Conservation (phyloP, 2,329 filamentous ascomycete species). For the Remersonia thermophila region DNA sequence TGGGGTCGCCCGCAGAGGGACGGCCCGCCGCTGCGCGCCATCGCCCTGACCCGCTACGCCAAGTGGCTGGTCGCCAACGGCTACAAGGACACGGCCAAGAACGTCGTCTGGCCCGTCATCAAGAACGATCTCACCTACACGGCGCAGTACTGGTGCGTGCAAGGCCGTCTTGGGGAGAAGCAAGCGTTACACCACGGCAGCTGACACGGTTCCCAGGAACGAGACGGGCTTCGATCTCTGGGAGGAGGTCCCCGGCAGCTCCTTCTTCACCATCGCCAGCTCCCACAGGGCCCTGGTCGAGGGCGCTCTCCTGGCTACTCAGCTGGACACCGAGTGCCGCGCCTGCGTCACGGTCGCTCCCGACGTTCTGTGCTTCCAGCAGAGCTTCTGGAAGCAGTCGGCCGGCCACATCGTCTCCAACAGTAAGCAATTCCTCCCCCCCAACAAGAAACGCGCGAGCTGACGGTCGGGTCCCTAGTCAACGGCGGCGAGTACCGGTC, state of each 20-base stretch:
- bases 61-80: conserved; percentile 60
- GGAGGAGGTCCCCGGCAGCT: conserved; percentile 67
- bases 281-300: conserved; percentile 59
- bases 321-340: conserved; percentile 46
- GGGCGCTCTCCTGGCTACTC: conserved; percentile 52
- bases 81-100: conserved; percentile 41
- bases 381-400: conserved; percentile 56
- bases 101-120: conserved; percentile 59
- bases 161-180: no score
- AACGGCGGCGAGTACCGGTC: conserved; percentile 48
- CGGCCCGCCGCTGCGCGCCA: conserved; percentile 65
- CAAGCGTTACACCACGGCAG: conserved; percentile 5
- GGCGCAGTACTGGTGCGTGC: conserved; percentile 61
- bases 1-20: conserved; percentile 76
- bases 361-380: conserved; percentile 59
- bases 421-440: conserved; percentile 27
- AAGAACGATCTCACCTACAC: conserved; percentile 67
- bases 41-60: conserved; percentile 58
- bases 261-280: conserved; percentile 64
- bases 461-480: conserved; percentile 23
- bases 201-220: conserved; percentile 29
- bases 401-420: conserved; percentile 56
- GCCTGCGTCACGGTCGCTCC: conserved; percentile 54
- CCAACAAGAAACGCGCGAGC: neutral
- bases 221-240: conserved; percentile 62